Conservation (phyloP, 2,329 filamentous ascomycete species). For the Purpureocillium lavendulum region DNA sequence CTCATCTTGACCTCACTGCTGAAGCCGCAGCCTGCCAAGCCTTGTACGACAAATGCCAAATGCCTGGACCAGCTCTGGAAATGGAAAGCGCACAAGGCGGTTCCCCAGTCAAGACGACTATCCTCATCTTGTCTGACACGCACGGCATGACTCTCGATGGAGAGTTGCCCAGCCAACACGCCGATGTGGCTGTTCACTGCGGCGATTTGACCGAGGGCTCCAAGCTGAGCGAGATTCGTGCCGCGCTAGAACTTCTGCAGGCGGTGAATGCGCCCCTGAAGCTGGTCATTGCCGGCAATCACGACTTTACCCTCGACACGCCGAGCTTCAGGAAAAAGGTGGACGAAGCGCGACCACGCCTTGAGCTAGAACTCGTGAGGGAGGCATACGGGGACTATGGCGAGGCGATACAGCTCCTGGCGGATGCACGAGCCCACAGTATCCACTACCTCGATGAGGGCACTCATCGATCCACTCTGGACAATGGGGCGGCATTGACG, state of each 20-base stretch:
- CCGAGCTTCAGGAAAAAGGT: constrained; percentile 23
- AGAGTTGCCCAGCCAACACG: background rate
- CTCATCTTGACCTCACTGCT: no score
- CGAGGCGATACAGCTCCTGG: constrained; percentile 20
- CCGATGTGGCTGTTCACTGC: constrained; percentile 39
- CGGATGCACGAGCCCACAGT: constrained; percentile 13
- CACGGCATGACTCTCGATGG: constrained; percentile 9
- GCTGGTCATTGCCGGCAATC: constrained; percentile 41
- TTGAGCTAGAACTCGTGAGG: constrained; percentile 3
- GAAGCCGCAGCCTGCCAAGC: no score
- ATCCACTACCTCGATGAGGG: constrained; percentile 35
- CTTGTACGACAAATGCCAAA: no score
- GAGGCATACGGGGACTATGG: constrained; percentile 28
- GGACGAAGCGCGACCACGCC: constrained; percentile 5
- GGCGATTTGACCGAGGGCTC: constrained; percentile 39
- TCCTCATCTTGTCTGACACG: constrained; percentile 16
- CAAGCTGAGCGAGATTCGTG: constrained; percentile 28
- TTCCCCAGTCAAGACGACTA: constrained; percentile 12
- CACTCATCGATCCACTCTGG: constrained; percentile 25
- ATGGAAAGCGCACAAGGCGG: no score
- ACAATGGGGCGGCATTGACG: constrained; percentile 30
- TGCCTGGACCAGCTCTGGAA: no score
- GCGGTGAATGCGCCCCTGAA: constrained; percentile 34
- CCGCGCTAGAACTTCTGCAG: constrained; percentile 27
- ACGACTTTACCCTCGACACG: constrained; percentile 36